A percentile compares a stretch with the other conserved stretches of the same genome.
Conservation (phyloP, 331 rosid genomes). For the Quercus phellos region DNA sequence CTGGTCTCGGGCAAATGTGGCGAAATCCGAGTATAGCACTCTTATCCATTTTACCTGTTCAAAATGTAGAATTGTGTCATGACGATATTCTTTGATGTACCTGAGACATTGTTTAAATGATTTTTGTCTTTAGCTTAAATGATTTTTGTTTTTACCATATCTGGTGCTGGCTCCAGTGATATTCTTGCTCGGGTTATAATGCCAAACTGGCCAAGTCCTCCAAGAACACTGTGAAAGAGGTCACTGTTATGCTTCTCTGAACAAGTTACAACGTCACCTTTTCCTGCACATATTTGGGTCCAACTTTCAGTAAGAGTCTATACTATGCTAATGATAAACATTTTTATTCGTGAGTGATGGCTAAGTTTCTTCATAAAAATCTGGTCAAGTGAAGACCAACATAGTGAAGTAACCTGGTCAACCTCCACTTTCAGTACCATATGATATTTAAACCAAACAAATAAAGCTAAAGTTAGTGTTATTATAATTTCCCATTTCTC, state of each 20-base stretch:
- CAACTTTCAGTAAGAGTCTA: conserved; percentile 18
- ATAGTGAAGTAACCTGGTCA: conserved; percentile 8
- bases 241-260: conserved; percentile 63
- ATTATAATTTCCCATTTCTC: background rate
- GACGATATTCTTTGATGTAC: background rate
- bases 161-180: conserved; percentile 77
- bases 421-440: conserved; percentile 9
- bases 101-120: conserved; percentile 5
- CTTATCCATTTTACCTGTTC: conserved; percentile 96
- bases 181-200: conserved; percentile 81
- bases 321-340: background rate
- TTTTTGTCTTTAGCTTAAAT: background rate
- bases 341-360: background rate
- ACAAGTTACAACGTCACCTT: conserved; percentile 78
- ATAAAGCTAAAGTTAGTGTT: conserved; percentile 20
- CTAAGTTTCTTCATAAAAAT: conserved; percentile 15
- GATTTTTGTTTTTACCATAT: conserved; percentile 51
- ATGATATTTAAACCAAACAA: conserved; percentile 18
- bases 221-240: conserved; percentile 86
- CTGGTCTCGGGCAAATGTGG: conserved; percentile 70
- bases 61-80: conserved; percentile 16
- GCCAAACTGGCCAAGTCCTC: conserved; percentile 99
- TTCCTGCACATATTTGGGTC: conserved; percentile 57
- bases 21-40: conserved; percentile 72
- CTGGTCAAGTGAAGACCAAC: conserved; percentile 21